Evolutionary conservation across 2,329 filamentous ascomycete genomes (phyloP), one percentile per base, ranked within the genome.

Genomic region (Aspergillus aculeatinus): DNA sequence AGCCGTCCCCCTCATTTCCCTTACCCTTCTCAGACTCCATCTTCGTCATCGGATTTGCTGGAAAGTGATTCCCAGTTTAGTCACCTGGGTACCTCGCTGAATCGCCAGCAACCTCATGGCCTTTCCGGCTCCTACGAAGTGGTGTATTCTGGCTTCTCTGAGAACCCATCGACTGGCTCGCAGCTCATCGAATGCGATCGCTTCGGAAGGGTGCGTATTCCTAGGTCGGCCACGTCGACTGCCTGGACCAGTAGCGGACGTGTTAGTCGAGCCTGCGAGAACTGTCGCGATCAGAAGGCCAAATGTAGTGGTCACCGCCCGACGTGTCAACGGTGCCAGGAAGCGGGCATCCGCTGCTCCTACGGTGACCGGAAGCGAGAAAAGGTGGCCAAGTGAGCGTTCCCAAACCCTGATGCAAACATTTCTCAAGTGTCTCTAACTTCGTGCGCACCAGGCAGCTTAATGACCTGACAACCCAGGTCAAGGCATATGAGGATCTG

Each of bases 261-360:
- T 33, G 72, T 75, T 47, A 73, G 73, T 58, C 72, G 70, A 35
- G 78, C 78, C 5, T 80, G 78, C 58, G 77, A 80, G 63, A 76
- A 76, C 56, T 80, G 78, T 62, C 76, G 78, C 11, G 74, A 78
- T 48, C 73, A 78, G 55, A 80, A 80, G 66, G 78, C 76, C 57
- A 80, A 80, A 68, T 80, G 78, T 68, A 77, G 73, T 62, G 78
- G 78, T 6, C 75, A 79, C 66, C 74, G 73, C 47, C 78, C 78
- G 33, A 68, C 69, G 31, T 80, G 78, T 59, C 69, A 76, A 57
- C 72, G 78, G 52, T 80, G 78, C 61, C 71, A 75, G 65, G 77
- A 80, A 60, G 68, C 74, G 27, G 74, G 74, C 9, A 70, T 76
- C 42, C 61, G 60, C 4, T 80, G 78, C 66, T 75, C 72, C 16